Base-by-base conservation (phyloP, 768 basidiomycete genomes). In the Naematelia aurantialba region DNA sequence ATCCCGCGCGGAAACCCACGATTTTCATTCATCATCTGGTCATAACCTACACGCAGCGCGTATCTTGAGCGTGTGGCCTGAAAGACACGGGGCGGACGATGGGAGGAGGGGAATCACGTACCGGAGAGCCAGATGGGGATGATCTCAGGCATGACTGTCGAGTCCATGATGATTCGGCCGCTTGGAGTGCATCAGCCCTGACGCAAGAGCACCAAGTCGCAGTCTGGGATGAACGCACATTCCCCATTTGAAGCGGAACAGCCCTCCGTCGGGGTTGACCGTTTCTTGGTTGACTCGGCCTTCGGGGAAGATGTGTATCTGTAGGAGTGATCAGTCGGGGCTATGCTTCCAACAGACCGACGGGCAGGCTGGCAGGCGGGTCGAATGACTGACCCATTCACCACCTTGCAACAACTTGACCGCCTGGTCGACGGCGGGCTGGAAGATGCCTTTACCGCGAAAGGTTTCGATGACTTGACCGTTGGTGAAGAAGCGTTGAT, bases 111-210 rank as follows among this genome's bases (percentile, higher is more conserved):
- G 24, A 25, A n/a, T n/a, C 45, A 58, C 79, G n/a, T 52, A 83
- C 87, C 86, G n/a, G 88, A 87, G 12, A 97, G 80, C 91, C 91
- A 98, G 82, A 96, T 89, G 1, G 93, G 93, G 62, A 98, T 86
- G 58, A 96, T 84, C 21, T 85, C 76, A 1, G 93, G 93, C 45
- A 84, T 82, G n/a, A 79, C 68, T 13, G 80, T 74, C 8, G 81
- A 79, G 56, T 86, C 84, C 83, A 86, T 91, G 45, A 98, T 72
- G 30, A 96, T 87, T 24, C 91, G 83, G 39, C 89, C 89, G 25
- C 91, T 93, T 69, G 30, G 30, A 25, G 24, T 31, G n/a, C n/a
- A n/a, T n/a, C n/a, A n/a, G n/a, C n/a, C n/a, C n/a, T n/a, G n/a
- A n/a, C n/a, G n/a, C n/a, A n/a, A n/a, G n/a, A n/a, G n/a, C n/a